A percentile compares a stretch with the other conserved stretches of the same genome.
These are phyloP conservation scores for Cyclotella choctawhatcheeana DNA, from an alignment of 108 stramenopile genomes.

Conservation along the genomic window DNA sequence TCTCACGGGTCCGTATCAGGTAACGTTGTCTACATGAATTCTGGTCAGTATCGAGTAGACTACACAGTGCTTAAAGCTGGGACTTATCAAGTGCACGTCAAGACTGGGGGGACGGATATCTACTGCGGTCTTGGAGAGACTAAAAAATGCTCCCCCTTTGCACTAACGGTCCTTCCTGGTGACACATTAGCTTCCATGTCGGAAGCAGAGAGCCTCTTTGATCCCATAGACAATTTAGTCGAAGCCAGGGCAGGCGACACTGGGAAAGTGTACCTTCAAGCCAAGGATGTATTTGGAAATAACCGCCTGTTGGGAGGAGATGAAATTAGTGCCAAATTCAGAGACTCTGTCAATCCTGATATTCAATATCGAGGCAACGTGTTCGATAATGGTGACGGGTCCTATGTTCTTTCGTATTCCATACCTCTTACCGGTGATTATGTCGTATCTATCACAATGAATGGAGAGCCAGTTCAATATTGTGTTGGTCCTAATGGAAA, in stretches of 20 bases:
- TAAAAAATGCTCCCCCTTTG: slow-evolving; percentile 82
- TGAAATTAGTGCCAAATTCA: slow-evolving; percentile 51
- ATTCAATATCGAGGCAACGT: slow-evolving; percentile 60
- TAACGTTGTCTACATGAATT: slow-evolving; percentile 63
- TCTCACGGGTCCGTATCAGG: slow-evolving; percentile 31
- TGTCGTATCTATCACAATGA: slow-evolving; percentile 58
- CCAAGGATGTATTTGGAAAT: slow-evolving; percentile 88
- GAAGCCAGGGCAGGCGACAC: slow-evolving; percentile 76
- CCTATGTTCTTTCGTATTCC: slow-evolving; percentile 77
- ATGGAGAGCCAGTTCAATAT: slow-evolving; percentile 59
- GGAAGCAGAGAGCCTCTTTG: slow-evolving; percentile 59
- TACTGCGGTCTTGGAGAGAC: slow-evolving; percentile 81
- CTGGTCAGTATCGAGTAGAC: slow-evolving; percentile 64
- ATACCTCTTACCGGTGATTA: slow-evolving; percentile 75
- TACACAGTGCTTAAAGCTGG: slow-evolving; percentile 81
- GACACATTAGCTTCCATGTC: slow-evolving; percentile 54
- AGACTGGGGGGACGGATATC: slow-evolving; percentile 78
- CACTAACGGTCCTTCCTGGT: slow-evolving; percentile 69
- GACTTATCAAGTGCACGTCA: slow-evolving; percentile 68
- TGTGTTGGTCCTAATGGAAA: slow-evolving; percentile 40
- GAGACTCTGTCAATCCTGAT: slow-evolving; percentile 17
- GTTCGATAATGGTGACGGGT: slow-evolving; percentile 68
- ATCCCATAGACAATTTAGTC: slow-evolving; percentile 60
- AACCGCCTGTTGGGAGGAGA: slow-evolving; percentile 70
- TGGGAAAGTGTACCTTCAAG: slow-evolving; percentile 70